Percentiles rank a stretch among this genome's conserved stretches.
Conservation (phyloP, 2,329 filamentous ascomycete genomes). For the Mycogone perniciosa region DNA sequence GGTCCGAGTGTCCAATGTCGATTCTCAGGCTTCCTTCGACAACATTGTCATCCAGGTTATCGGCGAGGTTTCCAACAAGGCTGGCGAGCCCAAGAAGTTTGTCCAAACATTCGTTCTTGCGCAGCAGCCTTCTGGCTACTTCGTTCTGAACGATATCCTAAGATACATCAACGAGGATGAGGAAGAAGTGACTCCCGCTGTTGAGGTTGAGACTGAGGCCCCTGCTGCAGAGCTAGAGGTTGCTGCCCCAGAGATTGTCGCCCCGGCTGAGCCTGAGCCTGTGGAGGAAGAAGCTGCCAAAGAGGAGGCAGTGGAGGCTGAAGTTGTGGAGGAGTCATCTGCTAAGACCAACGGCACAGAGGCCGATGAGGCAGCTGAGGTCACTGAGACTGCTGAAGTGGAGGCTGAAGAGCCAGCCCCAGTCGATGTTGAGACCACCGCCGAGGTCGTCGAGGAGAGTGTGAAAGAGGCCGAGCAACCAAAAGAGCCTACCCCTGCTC, state of each 20-base stretch:
- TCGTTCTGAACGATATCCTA: conserved; percentile 97
- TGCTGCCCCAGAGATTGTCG: conserved; percentile 20
- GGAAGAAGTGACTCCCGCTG: conserved; percentile 56
- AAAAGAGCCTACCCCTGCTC: conserved; percentile 53
- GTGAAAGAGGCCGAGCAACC: conserved; percentile 58
- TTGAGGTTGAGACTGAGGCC: conserved; percentile 29
- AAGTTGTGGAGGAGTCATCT: conserved; percentile 53
- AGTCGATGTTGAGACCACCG: conserved; percentile 44
- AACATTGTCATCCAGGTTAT: conserved; percentile 98
- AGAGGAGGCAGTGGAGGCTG: conserved; percentile 27
- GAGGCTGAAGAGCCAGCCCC: conserved; percentile 29
- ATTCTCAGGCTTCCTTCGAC: conserved; percentile 85
- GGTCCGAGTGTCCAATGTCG: conserved; percentile 95
- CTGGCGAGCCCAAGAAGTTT: conserved; percentile 87
- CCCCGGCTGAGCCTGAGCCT: conserved; percentile 29
- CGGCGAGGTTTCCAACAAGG: conserved; percentile 94
- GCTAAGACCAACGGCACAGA: conserved; percentile 31
- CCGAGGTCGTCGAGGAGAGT: conserved; percentile 45
- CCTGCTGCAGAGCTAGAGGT: conserved; percentile 20
- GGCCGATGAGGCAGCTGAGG: conserved; percentile 29
- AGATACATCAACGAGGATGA: conserved; percentile 81
- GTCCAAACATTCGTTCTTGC: conserved; percentile 97
- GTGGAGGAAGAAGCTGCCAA: conserved; percentile 26
- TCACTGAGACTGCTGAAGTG: conserved; percentile 34
- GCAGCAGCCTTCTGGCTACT: conserved; percentile 93